Conservation (phyloP, 352 stramenopile species). For the Phytophthora chlamydospora region DNA sequence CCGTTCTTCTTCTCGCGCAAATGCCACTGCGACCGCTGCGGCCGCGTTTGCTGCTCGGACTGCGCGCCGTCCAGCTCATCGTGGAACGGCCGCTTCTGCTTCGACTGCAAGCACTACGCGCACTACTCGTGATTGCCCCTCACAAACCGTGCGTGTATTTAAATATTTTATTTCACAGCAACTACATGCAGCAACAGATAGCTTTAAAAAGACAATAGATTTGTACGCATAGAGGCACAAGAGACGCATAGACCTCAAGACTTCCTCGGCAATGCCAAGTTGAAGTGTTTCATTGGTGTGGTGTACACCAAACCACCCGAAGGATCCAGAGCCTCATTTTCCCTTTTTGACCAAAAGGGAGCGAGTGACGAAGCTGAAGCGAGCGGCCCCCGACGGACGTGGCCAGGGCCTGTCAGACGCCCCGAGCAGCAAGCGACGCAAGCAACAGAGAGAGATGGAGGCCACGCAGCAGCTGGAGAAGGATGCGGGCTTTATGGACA, state of each 20-base stretch:
- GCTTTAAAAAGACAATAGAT: slow-evolving; percentile 1
- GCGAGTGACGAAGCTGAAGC: slow-evolving; percentile 41
- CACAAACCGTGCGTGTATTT: slow-evolving; percentile 2
- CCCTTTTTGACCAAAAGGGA: slow-evolving; percentile 27
- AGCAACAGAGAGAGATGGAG: slow-evolving; percentile 49
- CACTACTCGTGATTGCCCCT: slow-evolving; percentile 40
- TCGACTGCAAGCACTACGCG: slow-evolving; percentile 81
- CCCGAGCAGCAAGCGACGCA: slow-evolving; percentile 34
- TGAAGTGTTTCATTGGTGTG: slow-evolving; percentile 36
- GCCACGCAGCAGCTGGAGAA: slow-evolving; percentile 68
- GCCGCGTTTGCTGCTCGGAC: slow-evolving; percentile 79
- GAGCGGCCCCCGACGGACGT: slow-evolving; percentile 27
- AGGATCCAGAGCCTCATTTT: slow-evolving; percentile 11
- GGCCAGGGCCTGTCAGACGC: slow-evolving; percentile 36
- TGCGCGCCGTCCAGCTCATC: slow-evolving; percentile 70
- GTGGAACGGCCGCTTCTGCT: slow-evolving; percentile 78
- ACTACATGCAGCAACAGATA: slow-evolving; percentile 15
- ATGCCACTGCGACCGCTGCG: slow-evolving; percentile 75
- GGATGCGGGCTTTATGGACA: slow-evolving; percentile 93
- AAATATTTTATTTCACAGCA: slow-evolving; percentile 29
- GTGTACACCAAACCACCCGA: no score
- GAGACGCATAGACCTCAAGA: no score
- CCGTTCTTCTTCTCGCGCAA: slow-evolving; percentile 77
- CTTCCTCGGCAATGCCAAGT: slow-evolving; percentile 10
- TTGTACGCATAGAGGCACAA: slow-evolving; percentile 24